phyloP scores from a whole-genome alignment of 352 stramenopile species.

The Globisporangium camurandrum region DNA sequence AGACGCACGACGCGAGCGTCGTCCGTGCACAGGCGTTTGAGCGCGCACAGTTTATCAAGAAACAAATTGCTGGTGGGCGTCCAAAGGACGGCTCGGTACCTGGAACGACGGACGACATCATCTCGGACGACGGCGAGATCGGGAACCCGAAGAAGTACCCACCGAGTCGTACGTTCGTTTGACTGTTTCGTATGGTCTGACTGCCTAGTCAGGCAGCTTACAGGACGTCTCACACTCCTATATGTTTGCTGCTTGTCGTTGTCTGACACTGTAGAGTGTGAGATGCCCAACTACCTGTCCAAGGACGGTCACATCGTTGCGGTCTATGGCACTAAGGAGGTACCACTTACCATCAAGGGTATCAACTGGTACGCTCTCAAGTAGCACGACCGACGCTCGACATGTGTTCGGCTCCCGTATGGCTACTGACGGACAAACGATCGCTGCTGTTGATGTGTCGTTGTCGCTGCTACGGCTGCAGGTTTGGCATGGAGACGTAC shows the following conservation, averaged over 20 bases:
- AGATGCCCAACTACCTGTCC: constrained; percentile 62
- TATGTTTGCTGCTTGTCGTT: too few relatives aligned
- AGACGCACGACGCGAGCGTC: constrained; percentile 11
- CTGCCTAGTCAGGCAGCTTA: too few relatives aligned
- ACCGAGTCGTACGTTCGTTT: too few relatives aligned
- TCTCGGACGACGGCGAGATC: constrained; percentile 54
- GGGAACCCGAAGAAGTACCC: constrained; percentile 73
- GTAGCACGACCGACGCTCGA: too few relatives aligned
- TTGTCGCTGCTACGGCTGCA: neutral
- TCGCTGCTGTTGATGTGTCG: too few relatives aligned
- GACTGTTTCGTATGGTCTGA: too few relatives aligned
- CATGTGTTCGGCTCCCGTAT: too few relatives aligned
- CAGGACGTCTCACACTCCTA: too few relatives aligned
- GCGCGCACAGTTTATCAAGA: too few relatives aligned
- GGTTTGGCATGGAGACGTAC: constrained; percentile 63
- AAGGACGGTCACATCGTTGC: constrained; percentile 58
- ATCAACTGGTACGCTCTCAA: too few relatives aligned
- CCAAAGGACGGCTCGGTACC: constrained; percentile 16
- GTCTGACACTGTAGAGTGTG: too few relatives aligned
- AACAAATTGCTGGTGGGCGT: constrained; percentile 12
- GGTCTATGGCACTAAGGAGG: constrained; percentile 48
- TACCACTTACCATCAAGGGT: constrained; percentile 57
- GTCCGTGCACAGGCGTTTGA: constrained; percentile 18
- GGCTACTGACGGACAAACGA: too few relatives aligned
- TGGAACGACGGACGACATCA: constrained; percentile 35